These are phyloP conservation scores for Globisporangium cederbergense DNA, from an alignment of 352 stramenopile genomes.

Conservation along the genomic window DNA sequence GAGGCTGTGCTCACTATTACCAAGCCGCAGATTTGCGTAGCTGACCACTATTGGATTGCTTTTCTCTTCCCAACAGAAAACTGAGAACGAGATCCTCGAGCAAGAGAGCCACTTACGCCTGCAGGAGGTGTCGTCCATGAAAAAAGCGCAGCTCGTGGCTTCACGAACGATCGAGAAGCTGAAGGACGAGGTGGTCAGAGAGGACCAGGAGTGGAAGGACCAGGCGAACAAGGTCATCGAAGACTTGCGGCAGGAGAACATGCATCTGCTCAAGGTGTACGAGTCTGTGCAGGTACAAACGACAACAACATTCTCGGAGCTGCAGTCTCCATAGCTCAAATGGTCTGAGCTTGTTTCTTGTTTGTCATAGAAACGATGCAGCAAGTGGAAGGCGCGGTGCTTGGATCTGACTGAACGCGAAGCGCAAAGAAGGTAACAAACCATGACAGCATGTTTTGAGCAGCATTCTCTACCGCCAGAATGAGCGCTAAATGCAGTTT, in stretches of 20 bases:
- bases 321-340: background rate
- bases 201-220: slow-evolving; percentile 57
- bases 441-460: background rate
- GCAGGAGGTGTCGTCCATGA: slow-evolving; percentile 55
- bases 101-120: slow-evolving; percentile 62
- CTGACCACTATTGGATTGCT: background rate
- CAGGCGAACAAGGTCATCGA: slow-evolving; percentile 45
- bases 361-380: slow-evolving; percentile 49
- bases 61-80: slow-evolving; percentile 38
- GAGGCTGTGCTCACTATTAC: background rate
- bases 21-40: background rate
- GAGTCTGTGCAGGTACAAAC: slow-evolving; percentile 43
- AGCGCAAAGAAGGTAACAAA: slow-evolving; percentile 23
- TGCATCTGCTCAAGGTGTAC: slow-evolving; percentile 47
- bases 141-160: slow-evolving; percentile 57
- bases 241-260: slow-evolving; percentile 61
- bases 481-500: background rate
- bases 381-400: slow-evolving; percentile 68
- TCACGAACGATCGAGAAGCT: slow-evolving; percentile 63
- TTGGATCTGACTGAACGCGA: slow-evolving; percentile 46
- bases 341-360: background rate
- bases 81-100: slow-evolving; percentile 73
- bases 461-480: background rate
- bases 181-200: slow-evolving; percentile 40
- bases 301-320: background rate